phyloP scores from a whole-genome alignment of 768 basidiomycete species.

The Trametes sanguinea region DNA sequence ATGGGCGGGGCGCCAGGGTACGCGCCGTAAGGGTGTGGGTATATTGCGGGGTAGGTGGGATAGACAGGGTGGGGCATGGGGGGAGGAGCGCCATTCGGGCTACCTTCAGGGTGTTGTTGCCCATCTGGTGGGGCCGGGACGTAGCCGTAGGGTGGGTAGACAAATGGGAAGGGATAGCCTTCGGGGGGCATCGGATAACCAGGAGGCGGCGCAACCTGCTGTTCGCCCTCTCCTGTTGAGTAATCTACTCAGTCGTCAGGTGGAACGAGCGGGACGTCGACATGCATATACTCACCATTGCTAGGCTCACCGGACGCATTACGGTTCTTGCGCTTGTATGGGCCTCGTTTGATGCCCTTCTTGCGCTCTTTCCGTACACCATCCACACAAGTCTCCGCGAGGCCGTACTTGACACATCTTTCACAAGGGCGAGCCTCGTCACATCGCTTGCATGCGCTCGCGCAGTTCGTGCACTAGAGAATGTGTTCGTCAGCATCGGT shows the following conservation, averaged over 20 bases:
- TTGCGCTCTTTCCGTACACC: conserved; percentile 67
- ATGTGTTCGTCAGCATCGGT: background rate
- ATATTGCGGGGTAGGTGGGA: conserved; percentile 39
- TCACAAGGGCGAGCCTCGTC: conserved; percentile 63
- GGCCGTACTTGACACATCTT: conserved; percentile 63
- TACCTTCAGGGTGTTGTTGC: conserved; percentile 35
- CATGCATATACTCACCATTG: conserved; percentile 16
- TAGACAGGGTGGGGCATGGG: conserved; percentile 39
- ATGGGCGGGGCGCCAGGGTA: conserved; percentile 26
- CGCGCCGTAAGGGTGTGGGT: conserved; percentile 34
- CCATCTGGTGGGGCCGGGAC: conserved; percentile 41
- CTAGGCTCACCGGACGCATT: conserved; percentile 21
- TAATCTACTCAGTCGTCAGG: conserved; percentile 6
- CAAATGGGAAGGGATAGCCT: conserved; percentile 48
- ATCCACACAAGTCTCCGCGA: conserved; percentile 57
- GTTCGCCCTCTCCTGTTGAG: conserved; percentile 13
- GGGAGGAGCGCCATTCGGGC: conserved; percentile 32
- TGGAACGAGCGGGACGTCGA: background rate
- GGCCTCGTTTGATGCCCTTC: conserved; percentile 58
- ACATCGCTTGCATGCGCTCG: conserved; percentile 57
- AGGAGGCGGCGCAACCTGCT: conserved; percentile 16
- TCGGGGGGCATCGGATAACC: conserved; percentile 39
- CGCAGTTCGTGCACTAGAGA: conserved; percentile 56
- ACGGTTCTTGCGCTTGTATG: conserved; percentile 56
- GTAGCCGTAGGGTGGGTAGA: conserved; percentile 46